Evolutionary conservation across 2,329 filamentous ascomycete species (phyloP).

Genomic region (Neofusicoccum cordaticola): DNA sequence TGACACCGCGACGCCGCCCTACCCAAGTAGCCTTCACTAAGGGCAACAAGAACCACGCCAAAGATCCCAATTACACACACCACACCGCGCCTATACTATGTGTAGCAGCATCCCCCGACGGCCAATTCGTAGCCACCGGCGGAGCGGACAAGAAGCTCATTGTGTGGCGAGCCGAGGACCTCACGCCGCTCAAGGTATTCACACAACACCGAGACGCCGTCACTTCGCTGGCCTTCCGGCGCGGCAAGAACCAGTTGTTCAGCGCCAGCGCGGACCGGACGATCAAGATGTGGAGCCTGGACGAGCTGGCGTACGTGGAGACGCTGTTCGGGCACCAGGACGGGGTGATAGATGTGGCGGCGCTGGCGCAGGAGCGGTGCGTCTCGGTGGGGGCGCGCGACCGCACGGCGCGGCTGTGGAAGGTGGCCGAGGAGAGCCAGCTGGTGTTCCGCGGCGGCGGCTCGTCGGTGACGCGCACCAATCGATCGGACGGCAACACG

Average conservation of each 20-base stretch:
- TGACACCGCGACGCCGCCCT: constrained; percentile 59
- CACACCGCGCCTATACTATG: constrained; percentile 79
- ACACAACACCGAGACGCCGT: constrained; percentile 89
- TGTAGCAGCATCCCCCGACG: constrained; percentile 83
- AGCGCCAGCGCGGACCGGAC: constrained; percentile 88
- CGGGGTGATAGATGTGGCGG: constrained; percentile 75
- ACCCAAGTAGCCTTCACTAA: constrained; percentile 62
- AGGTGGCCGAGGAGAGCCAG: constrained; percentile 92
- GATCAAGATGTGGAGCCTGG: constrained; percentile 91
- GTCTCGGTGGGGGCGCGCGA: constrained; percentile 88
- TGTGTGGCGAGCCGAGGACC: constrained; percentile 77
- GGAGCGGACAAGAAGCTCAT: constrained; percentile 81
- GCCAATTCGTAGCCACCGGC: constrained; percentile 86
- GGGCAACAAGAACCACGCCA: constrained; percentile 58
- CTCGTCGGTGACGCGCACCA: constrained; percentile 30
- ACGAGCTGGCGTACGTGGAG: constrained; percentile 90
- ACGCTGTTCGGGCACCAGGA: constrained; percentile 97
- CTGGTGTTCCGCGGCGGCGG: constrained; percentile 89
- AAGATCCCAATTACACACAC: constrained; percentile 62
- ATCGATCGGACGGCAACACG: constrained; percentile 31
- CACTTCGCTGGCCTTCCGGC: constrained; percentile 78
- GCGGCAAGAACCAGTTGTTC: constrained; percentile 86
- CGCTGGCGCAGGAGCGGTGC: constrained; percentile 78
- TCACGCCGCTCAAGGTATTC: constrained; percentile 79
- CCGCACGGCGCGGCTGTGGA: constrained; percentile 89